A percentile compares a stretch with the other conserved stretches of the same genome.
Evolutionary conservation across 2,329 filamentous ascomycete genomes (phyloP).

Genomic region (Exophiala sp.): DNA sequence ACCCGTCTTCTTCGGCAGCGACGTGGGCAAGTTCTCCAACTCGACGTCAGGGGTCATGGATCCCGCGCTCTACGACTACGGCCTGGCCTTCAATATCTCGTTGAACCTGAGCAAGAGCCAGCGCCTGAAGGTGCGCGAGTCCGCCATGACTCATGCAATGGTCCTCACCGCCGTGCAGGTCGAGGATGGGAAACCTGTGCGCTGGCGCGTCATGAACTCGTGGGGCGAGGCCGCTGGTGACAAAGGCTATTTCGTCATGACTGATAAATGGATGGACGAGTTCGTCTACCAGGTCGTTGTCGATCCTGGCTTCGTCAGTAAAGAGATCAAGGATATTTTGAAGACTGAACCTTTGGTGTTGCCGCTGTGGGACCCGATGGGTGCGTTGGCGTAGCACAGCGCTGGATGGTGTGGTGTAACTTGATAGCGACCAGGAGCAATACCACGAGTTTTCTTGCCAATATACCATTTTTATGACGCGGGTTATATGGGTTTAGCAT

Average conservation of each 20-base stretch:
- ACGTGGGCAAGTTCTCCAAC: conserved; percentile 79
- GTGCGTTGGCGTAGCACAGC: conserved; percentile 54
- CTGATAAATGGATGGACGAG: conserved; percentile 69
- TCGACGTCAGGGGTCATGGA: conserved; percentile 69
- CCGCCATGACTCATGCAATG: conserved; percentile 88
- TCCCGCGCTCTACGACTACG: conserved; percentile 67
- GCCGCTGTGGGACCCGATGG: conserved; percentile 77
- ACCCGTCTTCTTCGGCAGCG: conserved; percentile 82
- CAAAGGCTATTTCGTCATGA: conserved; percentile 87
- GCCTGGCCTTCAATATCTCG: conserved; percentile 72
- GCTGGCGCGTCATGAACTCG: conserved; percentile 84
- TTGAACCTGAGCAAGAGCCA: conserved; percentile 71
- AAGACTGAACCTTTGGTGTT: conserved; percentile 64
- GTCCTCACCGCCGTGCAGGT: conserved; percentile 81
- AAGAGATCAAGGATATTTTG: conserved; percentile 64
- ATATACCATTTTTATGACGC: too few species aligned
- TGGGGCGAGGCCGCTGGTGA: conserved; percentile 67
- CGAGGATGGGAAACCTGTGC: conserved; percentile 55
- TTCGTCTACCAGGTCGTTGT: conserved; percentile 85
- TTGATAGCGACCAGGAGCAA: too few species aligned
- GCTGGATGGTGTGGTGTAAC: neutral
- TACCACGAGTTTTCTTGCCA: too few species aligned
- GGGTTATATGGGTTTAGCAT: too few species aligned
- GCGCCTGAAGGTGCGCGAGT: conserved; percentile 66
- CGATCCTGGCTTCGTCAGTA: conserved; percentile 61